A percentile compares a stretch with the other conserved stretches of the same genome.
Evolutionary conservation across 345 rosid species (phyloP).

Genomic region (Salix suchowensis): DNA sequence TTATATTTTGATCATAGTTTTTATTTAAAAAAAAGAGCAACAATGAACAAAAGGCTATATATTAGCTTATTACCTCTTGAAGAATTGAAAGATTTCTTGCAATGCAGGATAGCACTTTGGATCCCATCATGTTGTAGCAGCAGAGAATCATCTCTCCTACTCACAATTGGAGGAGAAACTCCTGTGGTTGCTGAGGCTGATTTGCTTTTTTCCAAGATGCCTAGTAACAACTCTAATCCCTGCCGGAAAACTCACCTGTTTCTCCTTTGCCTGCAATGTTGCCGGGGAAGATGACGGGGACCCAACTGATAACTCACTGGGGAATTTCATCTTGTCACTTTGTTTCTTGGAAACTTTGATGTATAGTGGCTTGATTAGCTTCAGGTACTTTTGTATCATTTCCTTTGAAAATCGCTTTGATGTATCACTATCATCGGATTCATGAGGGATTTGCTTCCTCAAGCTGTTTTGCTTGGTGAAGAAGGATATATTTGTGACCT

Average conservation of each 20-base stretch:
- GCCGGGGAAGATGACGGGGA: slow-evolving; percentile 51
- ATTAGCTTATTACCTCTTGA: slow-evolving; percentile 9
- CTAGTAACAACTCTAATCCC: slow-evolving; percentile 29
- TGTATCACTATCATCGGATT: slow-evolving; percentile 4
- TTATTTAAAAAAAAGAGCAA: not conserved
- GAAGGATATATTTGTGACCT: slow-evolving; percentile 21
- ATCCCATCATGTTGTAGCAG: slow-evolving; percentile 26
- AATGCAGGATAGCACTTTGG: slow-evolving; percentile 31
- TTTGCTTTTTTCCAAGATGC: slow-evolving; percentile 33
- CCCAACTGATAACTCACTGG: slow-evolving; percentile 19
- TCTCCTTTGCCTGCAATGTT: slow-evolving; percentile 8
- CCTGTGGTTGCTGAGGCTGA: slow-evolving; percentile 3
- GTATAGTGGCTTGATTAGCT: slow-evolving; percentile 23
- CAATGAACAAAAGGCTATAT: not conserved
- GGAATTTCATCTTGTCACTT: slow-evolving; percentile 21
- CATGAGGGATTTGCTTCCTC: slow-evolving; percentile 14
- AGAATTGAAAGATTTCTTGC: slow-evolving; percentile 31
- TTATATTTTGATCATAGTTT: not conserved
- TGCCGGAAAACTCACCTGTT: slow-evolving; percentile 12
- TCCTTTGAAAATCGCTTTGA: slow-evolving; percentile 20
- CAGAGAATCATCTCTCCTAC: slow-evolving; percentile 23
- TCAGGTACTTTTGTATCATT: slow-evolving; percentile 23
- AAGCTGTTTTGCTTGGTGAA: slow-evolving; percentile 34
- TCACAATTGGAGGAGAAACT: not conserved
- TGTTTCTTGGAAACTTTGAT: slow-evolving; percentile 37